Evolutionary conservation across 179 eudicot species (phyloP), one percentile per base, ranked within the genome.

Genomic region (Actinidia chinensis): DNA sequence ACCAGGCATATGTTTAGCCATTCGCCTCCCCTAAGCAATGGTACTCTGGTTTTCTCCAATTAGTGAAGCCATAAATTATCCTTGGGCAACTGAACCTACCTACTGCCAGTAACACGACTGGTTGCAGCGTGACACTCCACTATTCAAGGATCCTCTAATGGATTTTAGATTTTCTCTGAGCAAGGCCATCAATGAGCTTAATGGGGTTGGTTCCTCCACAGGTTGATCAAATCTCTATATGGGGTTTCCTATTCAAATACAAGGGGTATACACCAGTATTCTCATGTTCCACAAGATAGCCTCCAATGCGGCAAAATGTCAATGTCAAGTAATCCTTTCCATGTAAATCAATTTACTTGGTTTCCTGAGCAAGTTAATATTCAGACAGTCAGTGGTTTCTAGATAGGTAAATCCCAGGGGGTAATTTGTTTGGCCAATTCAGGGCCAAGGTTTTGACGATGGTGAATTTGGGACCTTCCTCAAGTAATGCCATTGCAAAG

Each of bases 181-280:
- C 92, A 88, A 79, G n/a, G 90, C 68, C 98, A 89, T 81, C 92
- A n/a, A 74, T 82, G 79, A 89, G n/a, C 83, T 72, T 78, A 85
- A 48, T 83, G 84, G n/a, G 89, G 89, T 88, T 68, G n/a, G n/a
- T 77, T 82, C 91, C 91, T 60, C 97, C 89, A 73, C 94, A 90
- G 85, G 80, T 77, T 84, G 87, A 94, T 64, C 96, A n/a, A 92
- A 63, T 91, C 99, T 79, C 82, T 91, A 12, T 92, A 89, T 82
- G 96, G 98, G 82, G 91, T 87, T 83, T 98, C 99, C 80, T 86
- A 91, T 69, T n/a, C n/a, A 36, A 77, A 80, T 77, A 80, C 92
- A 63, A 87, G 87, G 80, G 83, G 68, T 12, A n/a, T 68, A 14
- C 79, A 73, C 59, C 88, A n/a, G n/a, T 65, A 75, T 82, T 48